Conservation (phyloP, 805 yeast genomes). For the Nakazawaea wickerhamii region DNA sequence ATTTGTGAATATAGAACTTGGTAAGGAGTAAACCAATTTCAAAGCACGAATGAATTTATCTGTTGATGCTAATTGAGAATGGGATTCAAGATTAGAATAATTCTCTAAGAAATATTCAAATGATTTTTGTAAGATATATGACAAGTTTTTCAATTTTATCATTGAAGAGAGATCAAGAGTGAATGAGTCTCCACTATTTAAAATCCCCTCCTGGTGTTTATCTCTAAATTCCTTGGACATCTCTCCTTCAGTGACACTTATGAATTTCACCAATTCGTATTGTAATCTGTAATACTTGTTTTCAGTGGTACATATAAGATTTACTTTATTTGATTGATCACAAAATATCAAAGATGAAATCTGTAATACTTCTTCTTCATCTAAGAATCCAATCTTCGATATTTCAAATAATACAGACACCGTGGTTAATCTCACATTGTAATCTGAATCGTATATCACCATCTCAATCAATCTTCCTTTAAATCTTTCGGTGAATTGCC, state of each 20-base stretch:
- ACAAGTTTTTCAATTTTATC: slow-evolving; percentile 24
- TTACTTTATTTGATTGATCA: slow-evolving; percentile 22
- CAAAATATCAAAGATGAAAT: slow-evolving; percentile 39
- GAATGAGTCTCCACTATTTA: slow-evolving; percentile 18
- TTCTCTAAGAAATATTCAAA: slow-evolving; percentile 19
- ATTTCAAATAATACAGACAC: slow-evolving; percentile 51
- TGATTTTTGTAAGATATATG: slow-evolving; percentile 26
- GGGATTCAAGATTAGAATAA: slow-evolving; percentile 14
- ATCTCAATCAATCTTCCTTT: slow-evolving; percentile 62
- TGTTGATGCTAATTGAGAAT: slow-evolving; percentile 15
- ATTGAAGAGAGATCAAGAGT: slow-evolving; percentile 24
- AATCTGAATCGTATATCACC: slow-evolving; percentile 49
- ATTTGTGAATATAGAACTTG: slow-evolving; percentile 25
- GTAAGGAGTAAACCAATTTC: slow-evolving; percentile 28
- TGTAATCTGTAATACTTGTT: slow-evolving; percentile 25
- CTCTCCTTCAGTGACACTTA: slow-evolving; percentile 39
- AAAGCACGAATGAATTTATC: slow-evolving; percentile 22
- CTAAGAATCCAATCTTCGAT: slow-evolving; percentile 56
- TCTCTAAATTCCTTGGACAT: slow-evolving; percentile 32
- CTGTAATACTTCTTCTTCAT: slow-evolving; percentile 46
- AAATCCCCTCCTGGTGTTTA: slow-evolving; percentile 27
- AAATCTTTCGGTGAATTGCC: slow-evolving; percentile 76
- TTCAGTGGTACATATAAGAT: slow-evolving; percentile 6
- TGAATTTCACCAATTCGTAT: slow-evolving; percentile 50
- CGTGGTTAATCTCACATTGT: slow-evolving; percentile 46